Evolutionary conservation across 352 stramenopile species (phyloP), one percentile per base, ranked within the genome.

Genomic region (Globisporangium recalcitrans): DNA sequence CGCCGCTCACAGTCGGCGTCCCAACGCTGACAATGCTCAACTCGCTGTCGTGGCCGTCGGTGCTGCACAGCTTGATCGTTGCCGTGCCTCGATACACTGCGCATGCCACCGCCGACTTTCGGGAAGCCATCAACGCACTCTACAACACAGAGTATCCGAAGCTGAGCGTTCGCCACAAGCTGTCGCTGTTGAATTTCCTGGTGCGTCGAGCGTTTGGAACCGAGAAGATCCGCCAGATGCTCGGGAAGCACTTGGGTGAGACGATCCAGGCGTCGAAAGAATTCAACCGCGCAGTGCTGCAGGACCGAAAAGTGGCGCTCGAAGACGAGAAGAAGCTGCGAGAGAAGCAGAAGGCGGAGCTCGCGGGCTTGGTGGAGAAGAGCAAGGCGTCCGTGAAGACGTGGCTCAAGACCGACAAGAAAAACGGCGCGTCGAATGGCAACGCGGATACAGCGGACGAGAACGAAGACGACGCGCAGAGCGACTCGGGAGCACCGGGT

Each of bases 271-370:
- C 73, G 16, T 77, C 79, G 1, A 95, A 95, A 47, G 85, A 88
- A 44, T 92, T 87, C 62, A 93, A 82, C 60, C 82, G 82, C 22
- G 65, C 71, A 0, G 70, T 88, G 19, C 59, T 93, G 27, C 68
- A 84, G 16, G 84, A 95, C 44, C 71, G 72, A 21, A 90, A 88
- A 44, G 60, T 82, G 2, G 79, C 78, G 0, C 52, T 87, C 2
- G 86, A 93, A 58, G 86, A 95, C 32, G 85, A 95, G 42, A 95
- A 91, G 64, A 88, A 83, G 48, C 55, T 91, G 32, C 73, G 82
- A 6, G 84, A 93, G 60, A 88, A 89, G 44, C 85, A 95, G 58
- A 70, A 75, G 6, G 60, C 74, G 4, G 85, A 95, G 40, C 73
- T 90, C 0, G 75, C 79, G 1, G 69, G 68, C 2, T 56, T 89